Conservation (phyloP, 1,284 basidiomycete species). For the Melampsora larici-populina region DNA sequence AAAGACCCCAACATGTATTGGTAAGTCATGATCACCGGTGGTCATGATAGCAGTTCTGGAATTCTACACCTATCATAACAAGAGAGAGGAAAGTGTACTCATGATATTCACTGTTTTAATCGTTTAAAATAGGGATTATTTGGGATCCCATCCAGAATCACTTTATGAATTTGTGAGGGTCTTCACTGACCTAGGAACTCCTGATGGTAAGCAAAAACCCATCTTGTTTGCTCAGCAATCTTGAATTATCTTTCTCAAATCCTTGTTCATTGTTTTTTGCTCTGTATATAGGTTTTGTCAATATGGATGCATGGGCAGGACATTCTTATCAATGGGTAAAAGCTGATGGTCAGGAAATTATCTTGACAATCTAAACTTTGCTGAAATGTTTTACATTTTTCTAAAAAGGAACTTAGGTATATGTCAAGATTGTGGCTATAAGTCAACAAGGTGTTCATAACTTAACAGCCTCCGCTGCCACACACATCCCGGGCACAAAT, state of each 20-base stretch:
- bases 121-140: constrained; percentile 82
- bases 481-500: constrained; percentile 66
- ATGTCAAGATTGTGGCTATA: constrained; percentile 48
- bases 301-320: constrained; percentile 76
- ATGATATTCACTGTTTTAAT: too few relatives aligned
- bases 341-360: constrained; percentile 66
- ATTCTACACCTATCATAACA: too few relatives aligned
- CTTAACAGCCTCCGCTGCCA: constrained; percentile 62
- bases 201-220: constrained; percentile 60
- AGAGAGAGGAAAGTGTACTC: too few relatives aligned
- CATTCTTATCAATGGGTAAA: constrained; percentile 90
- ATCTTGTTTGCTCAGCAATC: too few relatives aligned
- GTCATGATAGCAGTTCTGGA: too few relatives aligned
- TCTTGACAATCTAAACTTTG: too few relatives aligned
- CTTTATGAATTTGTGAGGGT: constrained; percentile 86
- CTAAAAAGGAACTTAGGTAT: constrained; percentile 52
- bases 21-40: constrained; percentile 74
- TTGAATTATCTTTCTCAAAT: too few relatives aligned
- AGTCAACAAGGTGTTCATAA: constrained; percentile 42
- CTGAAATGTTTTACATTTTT: constrained; percentile 46
- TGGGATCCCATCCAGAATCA: constrained; percentile 76
- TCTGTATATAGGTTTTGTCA: too few relatives aligned
- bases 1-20: constrained; percentile 92
- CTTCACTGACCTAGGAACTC: constrained; percentile 82
- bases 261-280: too few relatives aligned